Base-by-base conservation (phyloP, 202 grass and related monocot genomes). In the Eragrostis tef region DNA sequence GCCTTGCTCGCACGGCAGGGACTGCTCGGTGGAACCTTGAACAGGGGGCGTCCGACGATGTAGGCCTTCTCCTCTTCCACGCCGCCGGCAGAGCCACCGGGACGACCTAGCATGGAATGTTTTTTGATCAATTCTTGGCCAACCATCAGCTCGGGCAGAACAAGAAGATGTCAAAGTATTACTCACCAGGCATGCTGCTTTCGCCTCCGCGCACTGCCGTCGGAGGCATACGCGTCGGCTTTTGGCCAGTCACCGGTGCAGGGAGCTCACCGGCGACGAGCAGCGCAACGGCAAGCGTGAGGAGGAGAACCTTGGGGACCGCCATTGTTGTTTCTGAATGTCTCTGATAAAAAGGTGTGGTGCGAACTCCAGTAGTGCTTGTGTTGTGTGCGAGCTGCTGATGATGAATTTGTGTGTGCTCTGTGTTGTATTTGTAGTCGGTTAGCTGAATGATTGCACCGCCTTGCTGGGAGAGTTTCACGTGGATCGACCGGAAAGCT, bases 1-100 rank as follows among this genome's bases (percentile, higher is more conserved):
- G 50, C 16, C 31, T 34, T 34, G 50, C 15, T 53, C 4, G 16
- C 16, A 7, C 50, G 50, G 50, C 50, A 53, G 50, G 50, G 50
- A 53, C 50, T n/a, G 50, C 50, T 53, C 6, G 50, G 48, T 51
- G 48, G 48, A 12, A 51, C 48, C 48, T 51, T 79, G 75, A 79
- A 66, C 61, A 79, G 46, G 3, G 76, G 76, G 0, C 76, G 76
- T 0, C 62, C 62, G 6, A 67, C 76, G 19, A 79, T 66, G 76
- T 52, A 79, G 47, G 62, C 62, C 66, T 70, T 70, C 41, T 71
- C 79, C 2, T 81, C 79, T 59, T 11, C 52, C 66, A 70, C 29
- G 29, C 29, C 29, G 29, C 29, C 29, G 29, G 36, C 15, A 50
- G 71, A 57, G 11, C 9, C 3, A 54, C 22, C 6, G 44, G 13